Evolutionary conservation across 2,329 filamentous ascomycete genomes (phyloP), one percentile per base, ranked within the genome.

Genomic region (Samsoniella hepiali): DNA sequence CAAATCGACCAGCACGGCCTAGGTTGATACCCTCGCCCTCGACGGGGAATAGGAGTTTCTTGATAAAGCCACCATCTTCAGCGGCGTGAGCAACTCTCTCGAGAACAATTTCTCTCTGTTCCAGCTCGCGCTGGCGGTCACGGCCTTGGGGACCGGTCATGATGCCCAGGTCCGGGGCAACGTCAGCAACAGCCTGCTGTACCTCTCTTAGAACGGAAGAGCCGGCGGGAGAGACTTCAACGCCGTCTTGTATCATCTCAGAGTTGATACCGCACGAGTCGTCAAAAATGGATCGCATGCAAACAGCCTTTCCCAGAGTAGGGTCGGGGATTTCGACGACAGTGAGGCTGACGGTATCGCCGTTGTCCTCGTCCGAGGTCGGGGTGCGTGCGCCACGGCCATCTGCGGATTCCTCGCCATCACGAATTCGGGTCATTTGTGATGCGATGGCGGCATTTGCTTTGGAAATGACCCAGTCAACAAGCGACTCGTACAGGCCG

Each of bases 201-300:
- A 97, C 96, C 73, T 97, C 93, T 44, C 90, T 88, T 15, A 94
- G 74, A 10, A 98, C 89, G 0, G 94, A 96, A 64, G 88, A 89
- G n/a, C 91, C 90, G 1, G 87, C 87, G 0, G 88, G 70, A 1
- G 84, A 78, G 2, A 96, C 84, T n/a, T 91, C 84, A 1, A 99
- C 85, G 10, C 95, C 95, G 68, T 99, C 95, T 66, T 94, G 89
- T 71, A 94, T 96, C 93, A 99, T 98, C 79, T 99, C 95, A 0
- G 90, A 84, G 69, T 98, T 98, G 78, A 99, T 97, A 58, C 95
- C 95, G 27, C 89, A 81, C n/a, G 82, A 86, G 70, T 98, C 95
- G 68, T 99, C 94, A 70, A 99, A 99, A 42, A 98, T 86, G 15
- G 91, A 91, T 45, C 92, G 90, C 79, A 99, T 87, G 13, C 91